Conservation (phyloP, 306 rosid genomes). For the Sindora glabra region DNA sequence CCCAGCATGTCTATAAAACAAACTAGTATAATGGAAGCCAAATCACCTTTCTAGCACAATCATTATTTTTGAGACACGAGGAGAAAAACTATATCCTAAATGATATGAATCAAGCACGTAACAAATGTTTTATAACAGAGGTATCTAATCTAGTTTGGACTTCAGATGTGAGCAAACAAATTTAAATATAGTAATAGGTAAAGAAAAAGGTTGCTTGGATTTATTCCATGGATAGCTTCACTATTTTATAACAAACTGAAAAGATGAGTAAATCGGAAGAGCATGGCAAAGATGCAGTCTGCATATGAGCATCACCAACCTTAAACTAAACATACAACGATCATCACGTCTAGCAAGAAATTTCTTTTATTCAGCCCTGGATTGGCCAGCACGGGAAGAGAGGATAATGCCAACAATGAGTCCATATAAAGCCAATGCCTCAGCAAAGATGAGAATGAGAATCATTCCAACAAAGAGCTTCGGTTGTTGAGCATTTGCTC, state of each 20-base stretch:
- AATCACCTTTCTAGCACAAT: too few relatives aligned
- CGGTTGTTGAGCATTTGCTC: constrained; percentile 67
- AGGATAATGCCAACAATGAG: constrained; percentile 76
- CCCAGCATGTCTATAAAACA: too few relatives aligned
- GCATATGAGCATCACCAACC: neutral
- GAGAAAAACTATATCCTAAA: neutral
- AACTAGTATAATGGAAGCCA: too few relatives aligned
- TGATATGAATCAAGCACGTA: neutral
- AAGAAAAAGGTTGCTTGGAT: constrained; percentile 19
- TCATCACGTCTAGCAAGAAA: neutral
- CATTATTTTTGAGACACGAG: too few relatives aligned
- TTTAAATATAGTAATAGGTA: constrained; percentile 1
- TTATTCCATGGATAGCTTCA: constrained; percentile 29
- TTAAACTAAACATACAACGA: neutral
- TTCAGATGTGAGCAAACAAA: too few relatives aligned
- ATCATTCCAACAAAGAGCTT: constrained; percentile 69
- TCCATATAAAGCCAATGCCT: constrained; percentile 70
- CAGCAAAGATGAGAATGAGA: constrained; percentile 72
- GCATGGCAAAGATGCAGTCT: constrained; percentile 9
- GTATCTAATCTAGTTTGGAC: constrained; percentile 20
- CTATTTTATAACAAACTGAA: neutral
- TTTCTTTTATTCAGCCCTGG: constrained; percentile 67
- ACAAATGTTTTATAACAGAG: constrained; percentile 2
- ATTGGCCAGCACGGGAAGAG: constrained; percentile 75
- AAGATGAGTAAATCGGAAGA: neutral